Evolutionary conservation across 1,284 basidiomycete genomes (phyloP).

Genomic region (Peniophora sp.): DNA sequence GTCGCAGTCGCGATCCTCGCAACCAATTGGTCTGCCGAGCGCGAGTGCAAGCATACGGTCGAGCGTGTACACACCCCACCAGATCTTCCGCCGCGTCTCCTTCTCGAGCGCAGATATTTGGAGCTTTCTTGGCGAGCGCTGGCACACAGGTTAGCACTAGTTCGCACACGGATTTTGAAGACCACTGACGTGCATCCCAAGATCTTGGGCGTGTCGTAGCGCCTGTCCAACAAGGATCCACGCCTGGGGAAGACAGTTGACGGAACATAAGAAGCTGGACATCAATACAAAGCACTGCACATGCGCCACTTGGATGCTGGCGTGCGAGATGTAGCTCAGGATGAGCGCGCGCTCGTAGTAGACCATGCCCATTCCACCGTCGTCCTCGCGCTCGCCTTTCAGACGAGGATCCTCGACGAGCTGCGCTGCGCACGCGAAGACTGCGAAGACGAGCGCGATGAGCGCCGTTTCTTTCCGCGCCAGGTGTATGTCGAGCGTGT

Average conservation of each 20-base stretch:
- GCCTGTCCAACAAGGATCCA: constrained; percentile 88
- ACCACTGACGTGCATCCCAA: constrained; percentile 76
- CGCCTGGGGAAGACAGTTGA: constrained; percentile 86
- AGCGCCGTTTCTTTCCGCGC: constrained; percentile 63
- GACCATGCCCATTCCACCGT: constrained; percentile 79
- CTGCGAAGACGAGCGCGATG: constrained; percentile 68
- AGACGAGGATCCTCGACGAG: constrained; percentile 69
- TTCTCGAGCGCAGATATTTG: constrained; percentile 68
- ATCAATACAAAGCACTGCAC: constrained; percentile 84
- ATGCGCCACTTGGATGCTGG: constrained; percentile 73
- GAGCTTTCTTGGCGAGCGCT: constrained; percentile 78
- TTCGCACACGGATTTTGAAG: constrained; percentile 6
- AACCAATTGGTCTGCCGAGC: constrained; percentile 72
- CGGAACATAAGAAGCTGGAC: constrained; percentile 82
- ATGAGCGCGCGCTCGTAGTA: constrained; percentile 86
- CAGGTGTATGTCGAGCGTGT: constrained; percentile 41
- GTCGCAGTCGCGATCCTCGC: constrained; percentile 77
- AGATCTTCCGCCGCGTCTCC: constrained; percentile 81
- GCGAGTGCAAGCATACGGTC: constrained; percentile 87
- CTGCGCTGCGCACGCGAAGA: constrained; percentile 78
- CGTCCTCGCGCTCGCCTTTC: constrained; percentile 50
- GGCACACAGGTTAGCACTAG: constrained; percentile 12
- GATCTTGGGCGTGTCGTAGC: constrained; percentile 78
- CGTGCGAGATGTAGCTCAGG: constrained; percentile 81
- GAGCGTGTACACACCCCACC: constrained; percentile 86